Conservation (phyloP, 2,329 filamentous ascomycete species). For the Ramularia collo-cygni region DNA sequence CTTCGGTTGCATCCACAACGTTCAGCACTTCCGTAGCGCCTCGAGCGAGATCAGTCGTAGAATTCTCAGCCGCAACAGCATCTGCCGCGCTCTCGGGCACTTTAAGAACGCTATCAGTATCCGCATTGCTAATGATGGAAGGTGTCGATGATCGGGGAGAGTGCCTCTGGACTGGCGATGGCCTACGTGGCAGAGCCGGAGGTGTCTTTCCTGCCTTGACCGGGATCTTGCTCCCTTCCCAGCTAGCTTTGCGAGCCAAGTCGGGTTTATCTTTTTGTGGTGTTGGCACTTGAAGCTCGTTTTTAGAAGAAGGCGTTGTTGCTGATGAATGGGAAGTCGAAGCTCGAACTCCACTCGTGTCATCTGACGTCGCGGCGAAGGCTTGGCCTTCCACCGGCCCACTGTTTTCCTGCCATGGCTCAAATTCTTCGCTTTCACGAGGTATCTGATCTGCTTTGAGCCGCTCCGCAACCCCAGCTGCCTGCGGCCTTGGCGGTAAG, state of each 20-base stretch:
- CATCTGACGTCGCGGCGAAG: not conserved
- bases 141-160: not conserved
- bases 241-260: not conserved
- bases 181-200: not conserved
- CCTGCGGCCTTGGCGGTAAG: not conserved
- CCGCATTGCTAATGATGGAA: not conserved
- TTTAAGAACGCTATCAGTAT: slow-evolving; percentile 1
- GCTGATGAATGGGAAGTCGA: not conserved
- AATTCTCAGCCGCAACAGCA: slow-evolving; percentile 13
- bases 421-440: slow-evolving; percentile 17
- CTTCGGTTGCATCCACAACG: slow-evolving; percentile 3
- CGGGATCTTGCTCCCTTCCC: slow-evolving; percentile 1
- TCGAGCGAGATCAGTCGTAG: slow-evolving; percentile 7
- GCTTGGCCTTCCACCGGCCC: not conserved
- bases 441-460: slow-evolving; percentile 1
- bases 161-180: too few species aligned
- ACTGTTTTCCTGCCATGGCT: slow-evolving; percentile 18
- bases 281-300: slow-evolving; percentile 5
- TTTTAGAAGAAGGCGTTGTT: not conserved
- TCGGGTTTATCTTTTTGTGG: slow-evolving; percentile 7
- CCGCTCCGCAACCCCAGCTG: not conserved
- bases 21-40: slow-evolving; percentile 5
- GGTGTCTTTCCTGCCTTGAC: not conserved
- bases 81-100: slow-evolving; percentile 10
- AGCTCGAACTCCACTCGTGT: not conserved